Percentiles rank a stretch among this genome's conserved stretches.
Evolutionary conservation across 1,284 basidiomycete species (phyloP).

Genomic region (Marasmius tenuissimus): DNA sequence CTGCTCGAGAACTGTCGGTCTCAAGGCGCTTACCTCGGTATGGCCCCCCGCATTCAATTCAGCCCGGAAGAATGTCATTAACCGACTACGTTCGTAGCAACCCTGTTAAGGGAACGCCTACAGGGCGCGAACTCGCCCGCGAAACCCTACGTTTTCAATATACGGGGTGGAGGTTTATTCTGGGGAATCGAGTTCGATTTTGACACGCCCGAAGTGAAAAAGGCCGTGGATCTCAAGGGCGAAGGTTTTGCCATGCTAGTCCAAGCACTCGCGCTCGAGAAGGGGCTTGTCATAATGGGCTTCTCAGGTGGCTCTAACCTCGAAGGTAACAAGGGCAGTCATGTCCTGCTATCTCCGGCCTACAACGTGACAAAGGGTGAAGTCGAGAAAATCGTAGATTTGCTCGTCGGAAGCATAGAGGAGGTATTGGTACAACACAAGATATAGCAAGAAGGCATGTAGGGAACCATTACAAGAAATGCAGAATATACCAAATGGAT

Average conservation of each 20-base stretch:
- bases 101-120: constrained; percentile 56
- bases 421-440: constrained; percentile 49
- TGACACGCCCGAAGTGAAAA: constrained; percentile 34
- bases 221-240: constrained; percentile 48
- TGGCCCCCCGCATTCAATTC: constrained; percentile 6
- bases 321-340: constrained; percentile 71
- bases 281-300: constrained; percentile 70
- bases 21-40: constrained; percentile 63
- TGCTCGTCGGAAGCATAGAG: constrained; percentile 63
- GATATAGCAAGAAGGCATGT: neutral
- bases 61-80: neutral
- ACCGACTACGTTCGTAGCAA: constrained; percentile 24
- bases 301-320: constrained; percentile 69
- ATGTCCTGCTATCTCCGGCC: constrained; percentile 69
- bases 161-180: constrained; percentile 79
- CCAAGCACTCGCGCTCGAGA: constrained; percentile 64
- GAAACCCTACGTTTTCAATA: constrained; percentile 69
- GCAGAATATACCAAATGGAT: neutral
- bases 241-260: constrained; percentile 36
- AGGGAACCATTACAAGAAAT: neutral
- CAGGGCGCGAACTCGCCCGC: constrained; percentile 52
- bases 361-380: constrained; percentile 71
- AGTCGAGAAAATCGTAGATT: constrained; percentile 62
- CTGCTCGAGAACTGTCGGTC: constrained; percentile 64
- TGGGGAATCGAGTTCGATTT: constrained; percentile 84